Evolutionary conservation across 768 basidiomycete genomes (phyloP), one percentile per base, ranked within the genome.

Genomic region (Lanmaoa pseudosensibilis): DNA sequence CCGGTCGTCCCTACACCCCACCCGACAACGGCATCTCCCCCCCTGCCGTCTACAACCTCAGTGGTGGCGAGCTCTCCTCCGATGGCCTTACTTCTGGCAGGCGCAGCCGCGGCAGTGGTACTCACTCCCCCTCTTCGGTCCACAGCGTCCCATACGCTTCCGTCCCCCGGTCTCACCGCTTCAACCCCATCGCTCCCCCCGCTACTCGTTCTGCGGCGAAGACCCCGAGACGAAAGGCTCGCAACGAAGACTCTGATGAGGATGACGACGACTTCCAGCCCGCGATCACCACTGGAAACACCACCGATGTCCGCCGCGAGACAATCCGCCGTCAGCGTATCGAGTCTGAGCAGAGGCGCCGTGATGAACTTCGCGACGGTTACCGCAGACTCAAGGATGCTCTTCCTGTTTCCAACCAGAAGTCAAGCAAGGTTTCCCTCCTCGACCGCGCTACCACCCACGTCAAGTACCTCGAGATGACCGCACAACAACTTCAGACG

Each of bases 331-430:
- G 86, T 70, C 91, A 93, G 78, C 90, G 92, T 75, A 94, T 94
- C 77, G 92, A 94, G 80, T 92, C 91, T 25, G 92, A 94, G 78
- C 90, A 95, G 79, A 80, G 92, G 63, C 83, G 94, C 63, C 85
- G 94, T 38, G 92, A 95, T 66, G 94, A 96, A 75, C 89, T 96
- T 69, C 81, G 94, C 54, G 93, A 96, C 55, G 93, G 92, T 57
- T 96, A 95, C 75, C 84, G 87, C 65, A 83, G 88, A 56, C 86
- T 96, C 77, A 93, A 92, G 83, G 89, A 92, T 66, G 88, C 87
- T 54, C 86, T 96, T 64, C 94, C 94, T 30, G 80, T 87, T 57
- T 90, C 88, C 46, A 94, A 92, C 78, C 92, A 94, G 81, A 92
- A 94, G 80, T 86, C 90, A 11, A 92, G 88, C 82, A 96, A 96